Percentiles rank a stretch among this genome's conserved stretches.
phyloP scores from a whole-genome alignment of 176 grass and related monocot genomes.

The Lolium multiflorum region DNA sequence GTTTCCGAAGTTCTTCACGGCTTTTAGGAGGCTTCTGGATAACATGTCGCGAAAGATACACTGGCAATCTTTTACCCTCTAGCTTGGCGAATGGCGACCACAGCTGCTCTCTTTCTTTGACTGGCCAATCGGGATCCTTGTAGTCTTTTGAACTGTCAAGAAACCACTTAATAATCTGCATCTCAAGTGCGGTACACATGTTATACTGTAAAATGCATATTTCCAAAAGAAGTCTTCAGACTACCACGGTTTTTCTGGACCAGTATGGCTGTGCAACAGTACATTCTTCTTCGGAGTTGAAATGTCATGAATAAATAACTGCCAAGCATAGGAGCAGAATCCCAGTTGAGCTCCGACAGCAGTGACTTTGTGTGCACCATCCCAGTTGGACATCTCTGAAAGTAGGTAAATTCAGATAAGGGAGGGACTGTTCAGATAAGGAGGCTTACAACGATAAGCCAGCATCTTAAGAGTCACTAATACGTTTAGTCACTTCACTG shows the following conservation, averaged over 20 bases:
- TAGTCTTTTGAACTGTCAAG: not conserved
- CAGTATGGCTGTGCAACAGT: constrained; percentile 45
- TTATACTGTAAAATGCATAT: not conserved
- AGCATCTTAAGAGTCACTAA: constrained; percentile 57
- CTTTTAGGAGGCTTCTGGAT: too few relatives aligned
- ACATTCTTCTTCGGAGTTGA: constrained; percentile 20
- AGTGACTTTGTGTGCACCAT: constrained; percentile 21
- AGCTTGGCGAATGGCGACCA: not conserved
- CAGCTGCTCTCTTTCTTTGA: constrained; percentile 24
- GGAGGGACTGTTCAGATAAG: constrained; percentile 33
- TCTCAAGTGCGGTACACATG: constrained; percentile 3
- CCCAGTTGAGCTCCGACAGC: constrained; percentile 34
- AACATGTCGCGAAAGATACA: too few relatives aligned
- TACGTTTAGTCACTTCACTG: constrained; percentile 50
- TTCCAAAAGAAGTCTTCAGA: constrained; percentile 10
- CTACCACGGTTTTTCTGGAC: not conserved
- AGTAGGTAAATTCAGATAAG: constrained; percentile 37
- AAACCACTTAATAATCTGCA: not conserved
- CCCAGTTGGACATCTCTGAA: constrained; percentile 18
- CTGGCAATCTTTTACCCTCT: too few relatives aligned
- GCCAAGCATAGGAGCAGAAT: constrained; percentile 3
- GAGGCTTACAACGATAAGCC: constrained; percentile 47
- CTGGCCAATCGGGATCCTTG: constrained; percentile 1
- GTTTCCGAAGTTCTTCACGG: too few relatives aligned
- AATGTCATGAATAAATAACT: constrained; percentile 35